Conservation (phyloP, 176 grass and related monocot genomes). For the Oryza nivara region DNA sequence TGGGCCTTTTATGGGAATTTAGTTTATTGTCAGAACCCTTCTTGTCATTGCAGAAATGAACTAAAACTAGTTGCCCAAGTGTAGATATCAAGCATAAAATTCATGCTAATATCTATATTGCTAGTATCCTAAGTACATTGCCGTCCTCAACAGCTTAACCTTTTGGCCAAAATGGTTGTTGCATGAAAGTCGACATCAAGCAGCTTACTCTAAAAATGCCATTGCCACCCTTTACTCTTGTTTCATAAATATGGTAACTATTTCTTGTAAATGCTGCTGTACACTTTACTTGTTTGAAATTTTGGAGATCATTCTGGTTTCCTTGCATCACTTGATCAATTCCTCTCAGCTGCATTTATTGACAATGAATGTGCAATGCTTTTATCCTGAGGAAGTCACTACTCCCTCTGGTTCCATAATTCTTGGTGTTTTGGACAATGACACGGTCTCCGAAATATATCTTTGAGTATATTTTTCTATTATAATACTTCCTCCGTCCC, state of each 20-base stretch:
- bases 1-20: background rate
- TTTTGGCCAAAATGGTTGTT: no score
- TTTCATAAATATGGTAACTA: slow-evolving; percentile 18
- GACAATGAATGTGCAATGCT: background rate
- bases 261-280: slow-evolving; percentile 17
- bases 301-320: background rate
- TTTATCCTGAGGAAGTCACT: slow-evolving; percentile 2
- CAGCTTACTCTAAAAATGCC: slow-evolving; percentile 12
- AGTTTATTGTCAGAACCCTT: background rate
- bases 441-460: no score
- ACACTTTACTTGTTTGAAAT: slow-evolving; percentile 11
- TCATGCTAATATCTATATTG: background rate
- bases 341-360: background rate
- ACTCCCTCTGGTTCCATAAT: no score
- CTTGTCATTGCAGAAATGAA: slow-evolving; percentile 17
- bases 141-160: no score
- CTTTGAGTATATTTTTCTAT: no score
- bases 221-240: background rate
- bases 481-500: no score
- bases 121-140: no score
- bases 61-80: background rate
- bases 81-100: background rate
- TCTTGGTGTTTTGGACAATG: no score
- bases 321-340: background rate
- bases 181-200: background rate